A percentile compares a stretch with the other conserved stretches of the same genome.
These are phyloP conservation scores for Candida alai DNA, from an alignment of 805 yeast species.

Conservation along the genomic window DNA sequence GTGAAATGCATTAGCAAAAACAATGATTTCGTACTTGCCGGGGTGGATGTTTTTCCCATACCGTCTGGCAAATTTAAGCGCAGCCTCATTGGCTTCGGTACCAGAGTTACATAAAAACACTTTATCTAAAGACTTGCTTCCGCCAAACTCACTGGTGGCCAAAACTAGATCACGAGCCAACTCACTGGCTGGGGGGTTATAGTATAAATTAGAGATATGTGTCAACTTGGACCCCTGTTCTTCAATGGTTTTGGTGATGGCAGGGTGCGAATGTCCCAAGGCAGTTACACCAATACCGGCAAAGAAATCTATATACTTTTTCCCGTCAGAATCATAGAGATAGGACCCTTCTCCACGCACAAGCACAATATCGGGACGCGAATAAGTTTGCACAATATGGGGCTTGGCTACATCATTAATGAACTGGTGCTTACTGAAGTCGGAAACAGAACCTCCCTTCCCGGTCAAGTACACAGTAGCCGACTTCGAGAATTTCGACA, in stretches of 20 bases:
- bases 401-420: constrained; percentile 46
- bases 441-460: no score
- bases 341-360: constrained; percentile 79
- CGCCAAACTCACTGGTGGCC: constrained; percentile 67
- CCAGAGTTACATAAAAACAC: constrained; percentile 65
- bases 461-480: constrained; percentile 30
- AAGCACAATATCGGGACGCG: constrained; percentile 73
- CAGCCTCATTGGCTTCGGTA: constrained; percentile 58
- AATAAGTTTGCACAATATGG: constrained; percentile 71
- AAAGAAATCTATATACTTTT: constrained; percentile 81
- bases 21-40: constrained; percentile 69
- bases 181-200: constrained; percentile 80
- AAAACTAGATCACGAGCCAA: constrained; percentile 68
- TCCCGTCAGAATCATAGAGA: constrained; percentile 75
- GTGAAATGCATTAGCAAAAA: constrained; percentile 90
- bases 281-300: constrained; percentile 98
- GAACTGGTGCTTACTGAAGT: no score
- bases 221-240: constrained; percentile 72
- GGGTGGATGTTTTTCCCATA: constrained; percentile 56
- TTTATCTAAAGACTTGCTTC: constrained; percentile 73
- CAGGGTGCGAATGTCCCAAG: constrained; percentile 80
- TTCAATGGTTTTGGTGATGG: constrained; percentile 62
- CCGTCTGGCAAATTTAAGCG: constrained; percentile 68
- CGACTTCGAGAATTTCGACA: constrained; percentile 1
- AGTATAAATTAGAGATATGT: constrained; percentile 83